Base-by-base conservation (phyloP, 2,329 filamentous ascomycete genomes). In the Cyphellophora attinorum region DNA sequence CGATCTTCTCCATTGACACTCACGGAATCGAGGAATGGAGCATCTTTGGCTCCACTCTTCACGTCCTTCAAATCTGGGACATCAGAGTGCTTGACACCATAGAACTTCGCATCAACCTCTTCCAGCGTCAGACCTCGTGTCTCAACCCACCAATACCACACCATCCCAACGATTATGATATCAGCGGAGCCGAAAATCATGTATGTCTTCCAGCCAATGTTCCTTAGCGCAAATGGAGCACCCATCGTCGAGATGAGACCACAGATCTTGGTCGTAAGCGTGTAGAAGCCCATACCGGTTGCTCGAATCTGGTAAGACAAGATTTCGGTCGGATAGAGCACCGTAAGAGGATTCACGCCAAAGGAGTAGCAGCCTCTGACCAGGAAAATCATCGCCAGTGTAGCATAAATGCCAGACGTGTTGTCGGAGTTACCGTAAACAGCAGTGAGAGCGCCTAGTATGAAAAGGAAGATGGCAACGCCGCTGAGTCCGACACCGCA, bases 391-490 rank as follows among this genome's bases (percentile, higher is more conserved):
- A 53, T 39, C 1, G 55, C 52, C 10, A 58, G 56, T 1, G 57
- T 60, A 17, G 59, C 58, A 35, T 64, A 66, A 14, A 64, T 54
- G 11, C 53, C 60, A 5, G 58, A 55, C 5, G 48, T 51, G 39
- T 62, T 54, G 5, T 47, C 53, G 27, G 54, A 57, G 39, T 51
- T 44, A 5, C 59, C 57, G 30, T 59, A 61, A 2, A 43, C 51
- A 28, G 70, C 70, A 8, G 66, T 64, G 5, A 74, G 50, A 3
- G 56, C 65, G 2, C 68, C 68, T 21, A 72, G 62, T 33, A 72
- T 54, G 44, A 71, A 72, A 2, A 74, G 58, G 25, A 61, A 69
- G 13, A 62, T 34, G 2, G 60, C n/a, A n/a, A n/a, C n/a, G n/a
- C n/a, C n/a, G n/a, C n/a, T n/a, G n/a, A n/a, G n/a, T n/a, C n/a